phyloP scores from a whole-genome alignment of 1,139 yeast genomes.

The Maudiozyma humilis region DNA sequence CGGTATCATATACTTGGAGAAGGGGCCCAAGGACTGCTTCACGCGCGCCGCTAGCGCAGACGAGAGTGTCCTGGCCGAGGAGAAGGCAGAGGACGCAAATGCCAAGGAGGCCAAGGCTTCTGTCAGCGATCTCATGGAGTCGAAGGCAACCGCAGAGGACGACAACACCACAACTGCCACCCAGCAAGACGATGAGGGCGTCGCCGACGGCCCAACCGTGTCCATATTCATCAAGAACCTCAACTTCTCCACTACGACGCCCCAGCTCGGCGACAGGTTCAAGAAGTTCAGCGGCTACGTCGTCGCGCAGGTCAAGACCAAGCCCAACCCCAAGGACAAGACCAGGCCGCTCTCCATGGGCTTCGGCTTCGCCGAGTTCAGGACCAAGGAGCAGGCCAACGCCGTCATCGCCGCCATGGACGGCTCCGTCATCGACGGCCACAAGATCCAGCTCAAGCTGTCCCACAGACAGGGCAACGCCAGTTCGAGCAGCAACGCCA shows the following conservation, averaged over 20 bases:
- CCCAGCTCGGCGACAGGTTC: slow-evolving; percentile 53
- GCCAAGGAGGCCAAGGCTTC: slow-evolving; percentile 40
- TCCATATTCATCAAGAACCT: slow-evolving; percentile 88
- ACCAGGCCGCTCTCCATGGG: slow-evolving; percentile 82
- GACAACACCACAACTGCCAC: slow-evolving; percentile 20
- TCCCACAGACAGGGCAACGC: slow-evolving; percentile 60
- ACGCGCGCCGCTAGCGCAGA: slow-evolving; percentile 42
- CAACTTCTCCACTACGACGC: slow-evolving; percentile 69
- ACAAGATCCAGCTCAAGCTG: slow-evolving; percentile 76
- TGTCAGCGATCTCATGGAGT: slow-evolving; percentile 38
- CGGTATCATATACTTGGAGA: slow-evolving; percentile 79
- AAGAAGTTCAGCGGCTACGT: slow-evolving; percentile 69
- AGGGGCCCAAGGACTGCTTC: slow-evolving; percentile 84
- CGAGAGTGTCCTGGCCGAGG: slow-evolving; percentile 20
- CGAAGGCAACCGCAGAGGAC: slow-evolving; percentile 10
- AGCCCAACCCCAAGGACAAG: slow-evolving; percentile 73
- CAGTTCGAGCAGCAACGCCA: slow-evolving; percentile 16
- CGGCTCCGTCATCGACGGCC: slow-evolving; percentile 79
- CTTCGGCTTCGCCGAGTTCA: slow-evolving; percentile 91
- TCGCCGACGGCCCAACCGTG: slow-evolving; percentile 59
- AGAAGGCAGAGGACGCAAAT: slow-evolving; percentile 32
- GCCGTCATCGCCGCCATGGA: slow-evolving; percentile 68
- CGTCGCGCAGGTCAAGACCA: slow-evolving; percentile 75
- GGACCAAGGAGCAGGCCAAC: slow-evolving; percentile 66
- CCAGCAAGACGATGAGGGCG: slow-evolving; percentile 41